A percentile compares a stretch with the other conserved stretches of the same genome.
phyloP scores from a whole-genome alignment of 768 basidiomycete species.

The Tulasnella sp. region DNA sequence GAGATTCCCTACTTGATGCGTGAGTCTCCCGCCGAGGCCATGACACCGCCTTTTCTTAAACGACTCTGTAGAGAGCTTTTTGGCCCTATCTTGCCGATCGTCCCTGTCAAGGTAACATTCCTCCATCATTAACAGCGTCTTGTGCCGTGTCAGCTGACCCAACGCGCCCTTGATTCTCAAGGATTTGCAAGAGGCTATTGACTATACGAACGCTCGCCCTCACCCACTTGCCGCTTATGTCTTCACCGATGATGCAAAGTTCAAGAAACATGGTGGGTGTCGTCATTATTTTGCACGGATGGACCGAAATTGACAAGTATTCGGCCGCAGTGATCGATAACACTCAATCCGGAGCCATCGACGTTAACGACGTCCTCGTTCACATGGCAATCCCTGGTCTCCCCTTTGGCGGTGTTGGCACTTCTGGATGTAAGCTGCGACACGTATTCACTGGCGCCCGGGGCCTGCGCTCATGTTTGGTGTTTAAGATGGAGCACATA shows the following conservation, averaged over 20 bases:
- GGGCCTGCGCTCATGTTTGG: neutral
- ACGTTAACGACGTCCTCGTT: conserved; percentile 68
- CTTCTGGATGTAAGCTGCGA: conserved; percentile 60
- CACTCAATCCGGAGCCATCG: conserved; percentile 65
- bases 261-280: conserved; percentile 57
- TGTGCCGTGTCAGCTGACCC: neutral
- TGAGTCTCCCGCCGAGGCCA: conserved; percentile 35
- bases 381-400: conserved; percentile 55
- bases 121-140: neutral
- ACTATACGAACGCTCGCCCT: conserved; percentile 59
- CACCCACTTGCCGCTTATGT: conserved; percentile 75
- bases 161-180: neutral
- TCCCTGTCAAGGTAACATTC: conserved; percentile 52
- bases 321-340: conserved; percentile 52
- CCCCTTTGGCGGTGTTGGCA: conserved; percentile 71
- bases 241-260: conserved; percentile 56
- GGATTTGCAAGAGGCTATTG: conserved; percentile 63
- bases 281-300: neutral
- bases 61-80: conserved; percentile 63
- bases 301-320: neutral
- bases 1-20: conserved; percentile 76
- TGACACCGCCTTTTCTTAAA: neutral
- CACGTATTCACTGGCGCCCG: neutral
- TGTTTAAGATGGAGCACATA: conserved; percentile 49
- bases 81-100: conserved; percentile 72